Conservation (phyloP, 495 filamentous ascomycete genomes). For the Pseudevernia furfuracea region DNA sequence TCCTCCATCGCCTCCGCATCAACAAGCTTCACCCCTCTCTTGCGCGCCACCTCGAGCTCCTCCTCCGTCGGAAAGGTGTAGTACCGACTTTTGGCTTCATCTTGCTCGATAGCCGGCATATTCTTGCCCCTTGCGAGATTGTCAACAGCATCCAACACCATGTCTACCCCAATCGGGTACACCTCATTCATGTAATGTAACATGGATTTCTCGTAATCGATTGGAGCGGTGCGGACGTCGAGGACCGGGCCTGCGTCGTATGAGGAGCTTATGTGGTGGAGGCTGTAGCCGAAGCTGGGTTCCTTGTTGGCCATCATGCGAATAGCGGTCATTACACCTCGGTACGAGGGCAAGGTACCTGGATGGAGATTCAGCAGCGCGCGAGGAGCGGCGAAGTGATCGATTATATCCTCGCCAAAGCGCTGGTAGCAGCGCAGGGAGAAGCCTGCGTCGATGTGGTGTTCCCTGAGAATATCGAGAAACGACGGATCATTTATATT, state of each 20-base stretch:
- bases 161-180: background rate
- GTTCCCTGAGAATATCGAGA: background rate
- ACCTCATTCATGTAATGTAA: background rate
- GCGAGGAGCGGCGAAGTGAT: background rate
- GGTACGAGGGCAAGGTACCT: background rate
- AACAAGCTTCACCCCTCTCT: background rate
- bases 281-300: background rate
- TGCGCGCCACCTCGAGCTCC: no score
- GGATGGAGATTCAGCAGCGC: background rate
- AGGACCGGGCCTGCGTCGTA: background rate
- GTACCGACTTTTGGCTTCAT: background rate
- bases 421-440: background rate
- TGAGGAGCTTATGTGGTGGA: background rate
- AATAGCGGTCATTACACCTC: background rate
- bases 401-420: background rate
- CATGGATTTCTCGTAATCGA: background rate
- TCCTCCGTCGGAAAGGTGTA: background rate
- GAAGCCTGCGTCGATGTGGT: constrained; percentile 3
- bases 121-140: background rate
- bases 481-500: background rate
- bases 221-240: background rate
- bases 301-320: background rate
- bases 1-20: background rate
- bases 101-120: background rate
- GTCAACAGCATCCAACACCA: background rate